Percentiles rank a stretch among this genome's conserved stretches.
Conservation (phyloP, 2,329 filamentous ascomycete genomes). For the Pseudofabraea citricarpa region DNA sequence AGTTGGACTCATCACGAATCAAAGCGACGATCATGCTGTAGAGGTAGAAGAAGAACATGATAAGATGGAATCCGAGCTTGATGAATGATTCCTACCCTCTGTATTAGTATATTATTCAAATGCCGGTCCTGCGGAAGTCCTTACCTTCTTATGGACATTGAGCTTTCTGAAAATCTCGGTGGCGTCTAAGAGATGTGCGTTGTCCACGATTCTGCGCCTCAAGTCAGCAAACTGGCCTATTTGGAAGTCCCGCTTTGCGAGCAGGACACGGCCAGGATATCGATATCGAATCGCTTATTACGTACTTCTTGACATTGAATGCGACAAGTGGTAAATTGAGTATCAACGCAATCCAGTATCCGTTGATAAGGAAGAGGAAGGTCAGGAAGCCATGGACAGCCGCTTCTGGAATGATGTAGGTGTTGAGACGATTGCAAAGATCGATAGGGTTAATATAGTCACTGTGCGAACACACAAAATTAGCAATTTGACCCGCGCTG, state of each 20-base stretch:
- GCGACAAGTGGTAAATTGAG: conserved; percentile 88
- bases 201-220: conserved; percentile 85
- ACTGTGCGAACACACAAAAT: conserved; percentile 42
- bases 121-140: conserved; percentile 4
- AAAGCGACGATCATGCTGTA: conserved; percentile 77
- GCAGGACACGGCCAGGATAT: too few relatives aligned
- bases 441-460: conserved; percentile 99
- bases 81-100: conserved; percentile 82
- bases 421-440: conserved; percentile 99
- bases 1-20: conserved; percentile 90
- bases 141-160: conserved; percentile 97
- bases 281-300: conserved; percentile 23
- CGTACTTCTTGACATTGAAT: conserved; percentile 98
- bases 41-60: conserved; percentile 99
- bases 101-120: conserved; percentile 1
- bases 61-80: conserved; percentile 95
- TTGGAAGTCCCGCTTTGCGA: too few relatives aligned
- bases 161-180: conserved; percentile 99
- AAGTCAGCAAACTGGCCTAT: conserved; percentile 34
- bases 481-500: too few relatives aligned
- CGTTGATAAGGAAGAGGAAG: conserved; percentile 94
- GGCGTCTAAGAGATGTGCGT: conserved; percentile 93
- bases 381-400: conserved; percentile 95
- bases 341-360: conserved; percentile 92
- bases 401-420: conserved; percentile 98